These are phyloP conservation scores for Scenedesmus sp. DNA, from an alignment of 163 green algal genomes.

Conservation along the genomic window DNA sequence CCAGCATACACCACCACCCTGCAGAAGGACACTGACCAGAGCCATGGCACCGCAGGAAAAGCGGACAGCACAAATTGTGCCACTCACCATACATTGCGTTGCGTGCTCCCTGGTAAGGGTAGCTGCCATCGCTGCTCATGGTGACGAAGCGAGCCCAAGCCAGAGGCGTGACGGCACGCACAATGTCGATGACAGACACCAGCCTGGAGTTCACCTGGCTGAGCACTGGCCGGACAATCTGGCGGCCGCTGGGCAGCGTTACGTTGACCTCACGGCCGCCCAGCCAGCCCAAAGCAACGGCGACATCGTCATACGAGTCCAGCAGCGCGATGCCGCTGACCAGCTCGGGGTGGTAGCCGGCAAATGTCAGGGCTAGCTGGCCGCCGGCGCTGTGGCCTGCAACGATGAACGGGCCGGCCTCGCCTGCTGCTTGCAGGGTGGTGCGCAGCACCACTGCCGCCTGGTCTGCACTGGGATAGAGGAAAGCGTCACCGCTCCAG, in stretches of 20 bases:
- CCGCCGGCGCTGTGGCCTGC: slow-evolving; percentile 26
- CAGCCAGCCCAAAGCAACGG: slow-evolving; percentile 5
- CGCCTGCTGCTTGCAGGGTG: neutral
- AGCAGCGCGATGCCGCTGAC: slow-evolving; percentile 25
- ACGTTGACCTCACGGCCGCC: neutral
- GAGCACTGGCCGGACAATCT: neutral
- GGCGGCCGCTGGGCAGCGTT: slow-evolving; percentile 9
- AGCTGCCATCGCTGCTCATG: neutral
- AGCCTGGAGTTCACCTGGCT: neutral
- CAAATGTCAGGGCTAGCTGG: slow-evolving; percentile 16
- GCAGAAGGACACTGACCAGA: too few species aligned
- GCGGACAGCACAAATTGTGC: too few species aligned
- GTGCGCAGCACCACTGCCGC: neutral
- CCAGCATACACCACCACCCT: too few species aligned
- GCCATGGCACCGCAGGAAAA: too few species aligned
- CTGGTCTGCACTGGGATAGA: slow-evolving; percentile 16
- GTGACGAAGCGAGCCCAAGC: slow-evolving; percentile 25
- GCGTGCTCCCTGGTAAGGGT: slow-evolving; percentile 6
- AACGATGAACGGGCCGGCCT: slow-evolving; percentile 29
- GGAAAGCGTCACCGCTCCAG: slow-evolving; percentile 22
- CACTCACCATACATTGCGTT: slow-evolving; percentile 17
- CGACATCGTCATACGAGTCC: slow-evolving; percentile 25
- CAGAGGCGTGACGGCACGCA: slow-evolving; percentile 14
- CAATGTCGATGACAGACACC: neutral
- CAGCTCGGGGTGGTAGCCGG: neutral